Base-by-base conservation (phyloP, 345 rosid species). In the Melaleuca alternifolia region DNA sequence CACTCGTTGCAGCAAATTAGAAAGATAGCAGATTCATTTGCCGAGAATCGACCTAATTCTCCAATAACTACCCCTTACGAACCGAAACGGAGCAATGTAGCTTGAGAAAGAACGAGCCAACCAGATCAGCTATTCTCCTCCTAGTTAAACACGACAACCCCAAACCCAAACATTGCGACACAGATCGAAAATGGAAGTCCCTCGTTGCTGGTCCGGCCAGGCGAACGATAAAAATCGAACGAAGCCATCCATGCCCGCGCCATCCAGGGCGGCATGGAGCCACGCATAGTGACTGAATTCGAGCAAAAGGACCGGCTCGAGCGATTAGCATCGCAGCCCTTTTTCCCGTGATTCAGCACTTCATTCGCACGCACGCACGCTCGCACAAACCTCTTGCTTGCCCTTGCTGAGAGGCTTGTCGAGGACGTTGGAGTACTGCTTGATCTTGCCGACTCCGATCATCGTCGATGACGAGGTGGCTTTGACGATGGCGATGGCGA, bases 341-440 rank as follows among this genome's bases (percentile, higher is more conserved):
- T 83, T 83, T 88, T 61, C 54, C 50, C 87, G 88, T 18, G 84
- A 61, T 82, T 23, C 62, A 84, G 83, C 51, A 57, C 23, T 37
- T 28, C 37, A 0, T n/a, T 59, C 71, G 71, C 9, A 4, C 65
- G 8, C 16, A 41, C 41, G 41, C 41, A 41, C 41, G 41, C 41
- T 41, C 41, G 41, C 41, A 41, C 41, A 41, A 4, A 96, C 99
- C 98, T 97, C 99, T 91, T 95, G 99, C 86, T 97, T 97, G 92
- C 99, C 98, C 93, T 95, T 97, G 93, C 95, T 92, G 87, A 97
- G 98, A 61, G 99, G 98, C 87, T 94, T 97, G 84, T 97, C 99
- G 84, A 97, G 98, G 86, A 97, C 94, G 85, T 96, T 97, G 9
- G 98, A 89, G 95, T 97, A 95, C 87, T 94, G 99, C 94, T 97